Evolutionary conservation across 192 early-diverging fungal genomes (phyloP).

Genomic region (Diversispora eburnea): DNA sequence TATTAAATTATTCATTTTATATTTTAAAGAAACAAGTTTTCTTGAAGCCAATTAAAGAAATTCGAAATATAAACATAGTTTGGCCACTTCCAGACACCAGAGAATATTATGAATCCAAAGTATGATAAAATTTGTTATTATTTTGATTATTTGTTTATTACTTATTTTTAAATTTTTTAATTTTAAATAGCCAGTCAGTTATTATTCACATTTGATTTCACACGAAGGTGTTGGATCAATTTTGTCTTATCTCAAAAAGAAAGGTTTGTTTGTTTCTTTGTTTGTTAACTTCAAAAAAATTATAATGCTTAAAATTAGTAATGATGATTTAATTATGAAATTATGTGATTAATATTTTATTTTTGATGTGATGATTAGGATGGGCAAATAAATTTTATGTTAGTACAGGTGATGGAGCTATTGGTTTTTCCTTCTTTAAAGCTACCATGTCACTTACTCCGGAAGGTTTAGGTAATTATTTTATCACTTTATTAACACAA

Average conservation of each 20-base stretch:
- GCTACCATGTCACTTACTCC: constrained; percentile 70
- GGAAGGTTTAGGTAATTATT: constrained; percentile 50
- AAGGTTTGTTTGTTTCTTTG: constrained; percentile 23
- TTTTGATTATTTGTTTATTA: background rate
- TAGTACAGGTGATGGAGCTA: constrained; percentile 37
- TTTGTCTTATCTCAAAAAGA: constrained; percentile 71
- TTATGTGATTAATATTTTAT: no score
- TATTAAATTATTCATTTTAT: no score
- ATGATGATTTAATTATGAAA: no score
- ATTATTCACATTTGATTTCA: constrained; percentile 79
- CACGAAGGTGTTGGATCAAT: constrained; percentile 84
- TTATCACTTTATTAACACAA: no score
- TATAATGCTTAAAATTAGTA: no score
- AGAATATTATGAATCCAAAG: constrained; percentile 42
- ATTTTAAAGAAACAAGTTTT: constrained; percentile 50
- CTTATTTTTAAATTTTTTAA: background rate
- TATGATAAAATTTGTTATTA: background rate
- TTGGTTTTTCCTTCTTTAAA: constrained; percentile 69
- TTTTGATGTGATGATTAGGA: constrained; percentile 32
- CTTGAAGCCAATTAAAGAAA: constrained; percentile 68
- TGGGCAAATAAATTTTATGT: constrained; percentile 74
- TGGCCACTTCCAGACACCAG: constrained; percentile 79
- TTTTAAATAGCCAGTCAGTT: constrained; percentile 56
- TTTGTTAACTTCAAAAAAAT: no score
- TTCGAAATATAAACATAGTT: constrained; percentile 60